Evolutionary conservation across 805 yeast genomes (phyloP), one percentile per base, ranked within the genome.

Genomic region (Yarrowia sp.): DNA sequence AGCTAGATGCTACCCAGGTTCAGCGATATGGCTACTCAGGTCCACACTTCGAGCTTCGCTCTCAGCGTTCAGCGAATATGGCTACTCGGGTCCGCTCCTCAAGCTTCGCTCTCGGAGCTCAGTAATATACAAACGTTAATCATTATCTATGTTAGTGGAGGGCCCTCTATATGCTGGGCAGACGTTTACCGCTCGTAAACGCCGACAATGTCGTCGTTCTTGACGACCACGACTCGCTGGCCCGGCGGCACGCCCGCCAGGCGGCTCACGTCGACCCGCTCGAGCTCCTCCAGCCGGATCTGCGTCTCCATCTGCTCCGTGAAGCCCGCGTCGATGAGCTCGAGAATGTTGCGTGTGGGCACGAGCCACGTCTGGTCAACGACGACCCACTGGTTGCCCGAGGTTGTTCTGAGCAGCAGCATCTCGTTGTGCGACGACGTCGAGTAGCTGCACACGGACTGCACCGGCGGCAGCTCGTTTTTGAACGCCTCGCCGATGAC

Each of bases 401-500:
- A 9, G 10, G 61, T 55, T 10, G 61, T 39, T 29, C 61, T 18
- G 47, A 55, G 21, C 47, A 55, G 61, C 47, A 55, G 21, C 61
- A 55, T 55, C 8, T 55, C 61, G 14, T 55, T 55, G 36, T 55
- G 61, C 3, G 46, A 39, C 36, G 21, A 16, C 8, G 61, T 55
- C 7, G 61, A 55, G 21, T 55, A 55, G 8, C 27, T 29, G 35
- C 47, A 38, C 22, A 55, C 61, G 22, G 61, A 31, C 38, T 55
- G 61, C 7, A 55, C 36, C 4, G 61, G 61, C 19, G 53, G 61
- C 19, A 55, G 61, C 55, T 66, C 68, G 16, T 62, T 51, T 21
- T 68, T 66, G 63, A 75, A 79, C 6, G 78, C 76, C 60, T 76
- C 77, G 14, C 97, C 97, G 69, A 90, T 90, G 1, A 94, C 87